These are phyloP conservation scores for Phialemonium atrogriseum DNA, from an alignment of 2,329 filamentous ascomycete genomes.

Conservation along the genomic window DNA sequence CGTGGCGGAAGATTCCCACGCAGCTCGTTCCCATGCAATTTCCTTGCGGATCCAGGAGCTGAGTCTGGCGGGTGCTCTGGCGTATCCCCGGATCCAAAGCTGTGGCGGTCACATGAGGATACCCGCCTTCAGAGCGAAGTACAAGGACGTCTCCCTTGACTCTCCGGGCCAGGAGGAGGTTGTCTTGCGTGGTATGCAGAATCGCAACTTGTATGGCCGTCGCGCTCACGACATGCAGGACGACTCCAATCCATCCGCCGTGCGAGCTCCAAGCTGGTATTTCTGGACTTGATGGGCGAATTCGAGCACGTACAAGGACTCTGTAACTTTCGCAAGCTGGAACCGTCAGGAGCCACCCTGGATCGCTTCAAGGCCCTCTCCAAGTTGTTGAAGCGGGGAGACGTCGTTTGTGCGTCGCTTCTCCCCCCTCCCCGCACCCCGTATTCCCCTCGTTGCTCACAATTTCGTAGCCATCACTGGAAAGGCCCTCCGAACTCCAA, in stretches of 20 bases:
- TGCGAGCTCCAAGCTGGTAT: slow-evolving; percentile 70
- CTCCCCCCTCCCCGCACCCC: slow-evolving; percentile 3
- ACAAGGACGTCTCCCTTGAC: slow-evolving; percentile 13
- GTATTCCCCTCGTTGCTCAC: neutral
- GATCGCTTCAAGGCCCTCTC: slow-evolving; percentile 51
- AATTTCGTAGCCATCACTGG: slow-evolving; percentile 56
- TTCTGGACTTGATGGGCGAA: slow-evolving; percentile 72
- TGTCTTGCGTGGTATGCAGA: slow-evolving; percentile 17
- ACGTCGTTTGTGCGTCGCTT: slow-evolving; percentile 64
- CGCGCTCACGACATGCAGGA: slow-evolving; percentile 30
- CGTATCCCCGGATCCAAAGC: slow-evolving; percentile 44
- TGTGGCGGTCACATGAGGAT: slow-evolving; percentile 26
- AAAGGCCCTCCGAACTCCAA: slow-evolving; percentile 55
- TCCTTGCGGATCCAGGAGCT: slow-evolving; percentile 42
- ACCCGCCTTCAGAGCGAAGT: slow-evolving; percentile 26
- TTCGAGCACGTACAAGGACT: slow-evolving; percentile 68
- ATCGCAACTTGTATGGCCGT: too few species aligned
- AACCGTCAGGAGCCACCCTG: slow-evolving; percentile 20
- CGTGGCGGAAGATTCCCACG: neutral
- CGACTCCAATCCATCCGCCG: slow-evolving; percentile 66
- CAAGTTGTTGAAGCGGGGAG: slow-evolving; percentile 66
- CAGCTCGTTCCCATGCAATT: slow-evolving; percentile 6
- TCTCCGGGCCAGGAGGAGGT: slow-evolving; percentile 18
- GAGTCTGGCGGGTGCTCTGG: slow-evolving; percentile 35
- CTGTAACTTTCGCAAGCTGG: slow-evolving; percentile 53